phyloP scores from a whole-genome alignment of 129 eudicot genomes.

The sunflower (Helianthus annuus) region HanXRQr2.0-SUNRISE NC_035446.2:94146327-94146826 shows the following conservation, averaged over 20 bases:
- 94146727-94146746: background rate
- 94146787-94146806: conserved; percentile 93
- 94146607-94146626: background rate
- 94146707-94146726: conserved; percentile 44
- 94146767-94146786: conserved; percentile 56
- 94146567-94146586: background rate
- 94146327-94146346: conserved; percentile 82
- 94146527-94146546: conserved; percentile 81
- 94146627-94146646: conserved; percentile 61
- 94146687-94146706: conserved; percentile 94
- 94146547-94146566: conserved; percentile 67
- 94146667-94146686: conserved; percentile 77
- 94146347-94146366: conserved; percentile 72
- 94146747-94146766: background rate
- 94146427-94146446: background rate
- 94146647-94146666: conserved; percentile 71
- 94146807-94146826: conserved; percentile 99
- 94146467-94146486: conserved; percentile 97
- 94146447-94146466: conserved; percentile 57
- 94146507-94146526: conserved; percentile 82
- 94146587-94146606: background rate
- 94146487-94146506: conserved; percentile 87
- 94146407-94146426: background rate
- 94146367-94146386: conserved; percentile 47
- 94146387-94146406: background rate